Evolutionary conservation across 352 stramenopile species (phyloP).

Genomic region (Thalassiosira mediterranea): DNA sequence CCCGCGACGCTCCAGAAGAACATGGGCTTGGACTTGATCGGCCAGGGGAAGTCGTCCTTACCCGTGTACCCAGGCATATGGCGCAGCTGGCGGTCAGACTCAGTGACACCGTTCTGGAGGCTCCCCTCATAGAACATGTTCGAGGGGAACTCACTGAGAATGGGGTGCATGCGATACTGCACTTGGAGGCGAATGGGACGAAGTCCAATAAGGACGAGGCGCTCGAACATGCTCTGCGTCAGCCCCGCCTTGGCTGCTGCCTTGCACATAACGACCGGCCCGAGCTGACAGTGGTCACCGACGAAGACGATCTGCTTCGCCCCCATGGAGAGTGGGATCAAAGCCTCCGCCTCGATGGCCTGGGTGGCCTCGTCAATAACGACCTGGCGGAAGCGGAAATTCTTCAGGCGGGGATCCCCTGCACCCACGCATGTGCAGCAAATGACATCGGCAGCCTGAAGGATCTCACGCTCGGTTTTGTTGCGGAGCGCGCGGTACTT

Average conservation of each 20-base stretch:
- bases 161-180: conserved; percentile 99
- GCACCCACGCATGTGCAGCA: conserved; percentile 99
- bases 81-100: conserved; percentile 89
- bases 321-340: conserved; percentile 99
- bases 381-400: conserved; percentile 98
- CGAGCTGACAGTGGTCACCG: conserved; percentile 96
- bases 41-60: conserved; percentile 95
- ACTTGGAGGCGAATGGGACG: conserved; percentile 96
- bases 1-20: conserved; percentile 93
- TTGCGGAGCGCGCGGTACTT: conserved; percentile 92
- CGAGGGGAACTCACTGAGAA: conserved; percentile 97
- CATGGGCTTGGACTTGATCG: conserved; percentile 95
- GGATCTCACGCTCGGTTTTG: conserved; percentile 91
- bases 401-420: conserved; percentile 95
- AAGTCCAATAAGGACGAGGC: conserved; percentile 93
- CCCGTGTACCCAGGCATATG: conserved; percentile 68
- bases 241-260: conserved; percentile 95
- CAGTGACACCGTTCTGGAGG: conserved; percentile 97
- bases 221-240: conserved; percentile 98
- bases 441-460: conserved; percentile 98
- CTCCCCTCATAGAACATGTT: conserved; percentile 99
- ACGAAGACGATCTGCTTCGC: conserved; percentile 99
- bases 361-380: conserved; percentile 99
- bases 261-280: conserved; percentile 98
- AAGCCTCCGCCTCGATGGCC: conserved; percentile 96